These are phyloP conservation scores for Macrolepiota albuminosa DNA, from an alignment of 768 basidiomycete species.

Conservation along the genomic window DNA sequence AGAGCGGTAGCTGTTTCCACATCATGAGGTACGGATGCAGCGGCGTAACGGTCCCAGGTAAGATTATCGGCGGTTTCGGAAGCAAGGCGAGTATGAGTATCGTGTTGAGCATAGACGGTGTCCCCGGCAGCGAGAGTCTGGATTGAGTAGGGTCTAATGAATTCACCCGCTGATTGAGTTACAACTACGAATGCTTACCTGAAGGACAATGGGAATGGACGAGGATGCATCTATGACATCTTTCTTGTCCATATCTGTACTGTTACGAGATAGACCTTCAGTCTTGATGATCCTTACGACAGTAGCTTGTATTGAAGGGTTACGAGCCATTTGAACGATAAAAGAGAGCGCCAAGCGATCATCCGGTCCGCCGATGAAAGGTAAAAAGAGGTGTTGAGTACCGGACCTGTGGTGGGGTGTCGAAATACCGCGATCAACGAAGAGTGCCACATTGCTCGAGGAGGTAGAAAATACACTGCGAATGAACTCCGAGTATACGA, in stretches of 20 bases:
- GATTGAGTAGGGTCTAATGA: not conserved
- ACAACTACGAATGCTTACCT: constrained; percentile 22
- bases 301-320: constrained; percentile 62
- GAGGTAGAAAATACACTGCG: constrained; percentile 75
- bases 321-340: constrained; percentile 71
- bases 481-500: constrained; percentile 78
- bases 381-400: constrained; percentile 67
- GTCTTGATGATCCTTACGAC: constrained; percentile 57
- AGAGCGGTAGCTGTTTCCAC: constrained; percentile 32
- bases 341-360: constrained; percentile 83
- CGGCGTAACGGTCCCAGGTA: constrained; percentile 65
- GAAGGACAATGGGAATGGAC: constrained; percentile 19
- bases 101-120: constrained; percentile 67
- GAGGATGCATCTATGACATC: not conserved
- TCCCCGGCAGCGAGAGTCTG: constrained; percentile 54
- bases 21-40: constrained; percentile 21
- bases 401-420: constrained; percentile 19
- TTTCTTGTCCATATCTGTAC: constrained; percentile 24
- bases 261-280: constrained; percentile 30
- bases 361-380: constrained; percentile 94
- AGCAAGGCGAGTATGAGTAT: constrained; percentile 60
- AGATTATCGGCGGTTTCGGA: constrained; percentile 84
- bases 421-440: constrained; percentile 69
- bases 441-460: constrained; percentile 75
- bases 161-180: not conserved